These are phyloP conservation scores for Agarophyton chilense DNA, from an alignment of 23 red algal genomes.

Conservation along the genomic window DNA sequence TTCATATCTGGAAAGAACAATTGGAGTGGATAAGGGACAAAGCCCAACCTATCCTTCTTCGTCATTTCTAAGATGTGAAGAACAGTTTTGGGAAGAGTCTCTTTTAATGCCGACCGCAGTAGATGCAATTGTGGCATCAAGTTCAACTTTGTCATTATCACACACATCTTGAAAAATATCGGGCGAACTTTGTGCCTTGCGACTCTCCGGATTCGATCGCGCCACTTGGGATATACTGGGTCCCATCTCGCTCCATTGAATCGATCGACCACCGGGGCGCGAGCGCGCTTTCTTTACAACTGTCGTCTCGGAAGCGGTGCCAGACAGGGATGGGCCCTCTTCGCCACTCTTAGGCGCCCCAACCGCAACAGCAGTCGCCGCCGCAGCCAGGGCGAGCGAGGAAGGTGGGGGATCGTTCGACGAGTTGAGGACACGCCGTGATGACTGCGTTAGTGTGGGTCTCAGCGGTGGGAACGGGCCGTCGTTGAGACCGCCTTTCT, in stretches of 20 bases:
- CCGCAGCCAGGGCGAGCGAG: conserved; percentile 56
- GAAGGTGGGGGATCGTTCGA: background rate
- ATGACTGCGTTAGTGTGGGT: background rate
- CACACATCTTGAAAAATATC: conserved; percentile 3
- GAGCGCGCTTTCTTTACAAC: conserved; percentile 46
- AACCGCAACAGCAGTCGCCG: conserved; percentile 60
- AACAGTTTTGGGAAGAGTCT: background rate
- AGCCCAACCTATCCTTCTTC: background rate
- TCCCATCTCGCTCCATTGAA: conserved; percentile 55
- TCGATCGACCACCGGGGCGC: conserved; percentile 24
- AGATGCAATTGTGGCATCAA: conserved; percentile 17
- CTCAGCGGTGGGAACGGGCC: background rate
- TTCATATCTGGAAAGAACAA: background rate
- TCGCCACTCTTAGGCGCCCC: conserved; percentile 14
- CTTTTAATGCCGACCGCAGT: background rate
- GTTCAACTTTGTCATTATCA: conserved; percentile 3
- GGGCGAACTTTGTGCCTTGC: conserved; percentile 2
- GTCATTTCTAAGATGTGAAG: conserved; percentile 4
- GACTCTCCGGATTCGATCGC: background rate
- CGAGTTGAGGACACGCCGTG: background rate
- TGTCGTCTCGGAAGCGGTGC: conserved; percentile 26
- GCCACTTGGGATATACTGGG: background rate
- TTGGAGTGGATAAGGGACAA: background rate
- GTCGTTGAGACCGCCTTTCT: conserved; percentile 8
- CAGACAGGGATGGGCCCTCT: conserved; percentile 11